Base-by-base conservation (phyloP, 371 early-diverging fungal species). In the Smittium mucronatum region DNA sequence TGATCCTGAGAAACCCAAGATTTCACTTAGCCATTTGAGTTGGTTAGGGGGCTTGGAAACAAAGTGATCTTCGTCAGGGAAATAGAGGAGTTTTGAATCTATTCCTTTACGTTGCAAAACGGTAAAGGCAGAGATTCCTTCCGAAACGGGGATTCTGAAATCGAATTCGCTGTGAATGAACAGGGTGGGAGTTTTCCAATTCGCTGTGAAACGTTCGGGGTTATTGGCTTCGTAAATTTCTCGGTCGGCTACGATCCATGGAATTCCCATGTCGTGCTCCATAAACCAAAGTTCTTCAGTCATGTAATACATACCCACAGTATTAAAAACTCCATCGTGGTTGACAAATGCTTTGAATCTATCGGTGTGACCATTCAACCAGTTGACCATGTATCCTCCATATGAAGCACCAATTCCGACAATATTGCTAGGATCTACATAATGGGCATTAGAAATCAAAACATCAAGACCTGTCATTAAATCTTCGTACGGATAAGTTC, bases 301-400 rank as follows among this genome's bases (percentile, higher is more conserved):
- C 29, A 85, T 80, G 72, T 87, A 92, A 75, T 84, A 91, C 0
- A 81, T 75, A 72, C 81, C 77, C 30, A 83, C 68, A 2, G 87
- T 81, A 57, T 84, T 83, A 71, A 93, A 92, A 70, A 90, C 83
- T 68, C 93, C 93, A 74, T 89, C 93, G 73, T 93, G 92, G 73
- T 87, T 89, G 34, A 90, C 89, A 63, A 93, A 76, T 31, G 84
- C 87, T 66, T 81, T 80, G 81, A 93, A 93, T 15, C 85, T 83
- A 25, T 87, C 73, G 28, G 84, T 83, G 69, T 87, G 86, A 30
- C 84, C 85, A 71, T 88, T 87, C 72, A 87, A 78, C 89, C 88
- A 89, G 75, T 91, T 91, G 73, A 88, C 83, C 90, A 89, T 90
- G 74, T 85, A 91, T 0, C 92, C 93, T 70, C 93, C 93, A 75